Evolutionary conservation across 169 alveolate genomes (phyloP).

Genomic region (Babesia sp.): DNA sequence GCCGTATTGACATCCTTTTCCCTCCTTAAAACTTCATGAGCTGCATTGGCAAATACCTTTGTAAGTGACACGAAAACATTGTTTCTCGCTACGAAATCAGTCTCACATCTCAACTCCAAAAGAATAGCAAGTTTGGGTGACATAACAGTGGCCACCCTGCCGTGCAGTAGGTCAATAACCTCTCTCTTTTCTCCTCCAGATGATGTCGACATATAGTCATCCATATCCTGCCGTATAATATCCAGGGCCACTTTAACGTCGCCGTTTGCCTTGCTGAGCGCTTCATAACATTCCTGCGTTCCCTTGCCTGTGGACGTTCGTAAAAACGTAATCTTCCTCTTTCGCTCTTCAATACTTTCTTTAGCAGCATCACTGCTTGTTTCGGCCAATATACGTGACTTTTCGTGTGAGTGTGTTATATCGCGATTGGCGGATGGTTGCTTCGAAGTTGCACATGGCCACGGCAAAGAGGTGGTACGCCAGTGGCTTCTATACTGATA

Average conservation of each 20-base stretch:
- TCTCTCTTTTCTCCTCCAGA: background rate
- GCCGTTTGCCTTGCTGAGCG: constrained; percentile 39
- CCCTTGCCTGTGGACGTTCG: constrained; percentile 62
- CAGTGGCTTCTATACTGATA: background rate
- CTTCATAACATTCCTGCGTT: constrained; percentile 56
- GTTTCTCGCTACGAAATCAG: constrained; percentile 49
- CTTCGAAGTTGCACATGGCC: background rate
- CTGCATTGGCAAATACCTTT: constrained; percentile 37
- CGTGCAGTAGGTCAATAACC: constrained; percentile 38
- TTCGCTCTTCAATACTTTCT: constrained; percentile 11
- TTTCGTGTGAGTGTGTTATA: too few species aligned
- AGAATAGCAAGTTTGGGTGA: constrained; percentile 9
- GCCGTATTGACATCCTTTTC: background rate
- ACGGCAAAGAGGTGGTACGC: background rate
- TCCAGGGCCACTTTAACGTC: constrained; percentile 38
- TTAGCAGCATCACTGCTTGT: background rate
- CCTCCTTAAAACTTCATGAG: background rate
- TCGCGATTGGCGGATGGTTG: background rate
- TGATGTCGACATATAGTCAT: background rate
- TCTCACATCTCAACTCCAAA: constrained; percentile 44
- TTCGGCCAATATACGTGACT: background rate
- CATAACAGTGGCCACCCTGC: constrained; percentile 28
- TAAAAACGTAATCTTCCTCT: constrained; percentile 40
- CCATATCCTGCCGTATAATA: constrained; percentile 17
- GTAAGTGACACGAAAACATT: constrained; percentile 25